A percentile compares a stretch with the other conserved stretches of the same genome.
Evolutionary conservation across 2,329 filamentous ascomycete genomes (phyloP).

Genomic region (Emergomyces africanus): DNA sequence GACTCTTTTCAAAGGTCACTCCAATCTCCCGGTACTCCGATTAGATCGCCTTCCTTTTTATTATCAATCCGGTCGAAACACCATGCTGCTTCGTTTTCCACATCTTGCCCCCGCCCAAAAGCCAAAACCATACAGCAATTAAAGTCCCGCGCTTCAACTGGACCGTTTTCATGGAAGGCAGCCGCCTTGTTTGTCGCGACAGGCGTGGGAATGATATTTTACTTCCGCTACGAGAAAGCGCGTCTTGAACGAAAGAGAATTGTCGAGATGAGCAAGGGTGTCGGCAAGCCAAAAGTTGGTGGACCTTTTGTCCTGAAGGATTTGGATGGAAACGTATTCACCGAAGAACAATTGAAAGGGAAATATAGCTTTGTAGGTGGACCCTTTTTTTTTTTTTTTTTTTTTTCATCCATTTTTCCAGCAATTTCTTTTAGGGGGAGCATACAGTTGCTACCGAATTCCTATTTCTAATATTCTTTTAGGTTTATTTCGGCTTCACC

Average conservation of each 20-base stretch:
- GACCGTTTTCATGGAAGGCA: conserved; percentile 85
- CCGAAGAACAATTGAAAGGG: conserved; percentile 70
- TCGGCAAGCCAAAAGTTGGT: conserved; percentile 86
- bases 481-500: conserved; percentile 98
- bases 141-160: conserved; percentile 26
- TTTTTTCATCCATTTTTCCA: background rate
- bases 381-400: background rate
- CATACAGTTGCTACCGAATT: background rate
- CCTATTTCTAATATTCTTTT: background rate
- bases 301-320: conserved; percentile 73
- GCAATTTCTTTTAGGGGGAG: conserved; percentile 2
- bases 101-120: conserved; percentile 17
- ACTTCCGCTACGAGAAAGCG: conserved; percentile 87
- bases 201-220: conserved; percentile 66
- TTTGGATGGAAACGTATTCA: conserved; percentile 66
- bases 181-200: conserved; percentile 73
- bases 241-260: conserved; percentile 81
- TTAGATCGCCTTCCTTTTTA: background rate
- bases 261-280: conserved; percentile 83
- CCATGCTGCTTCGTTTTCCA: background rate
- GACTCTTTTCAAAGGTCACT: background rate
- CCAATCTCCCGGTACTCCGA: background rate
- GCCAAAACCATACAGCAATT: conserved; percentile 30
- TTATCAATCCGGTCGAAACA: background rate
- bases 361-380: conserved; percentile 49